Conservation (phyloP, 768 basidiomycete genomes). For the Cantharellus anzutake region DNA sequence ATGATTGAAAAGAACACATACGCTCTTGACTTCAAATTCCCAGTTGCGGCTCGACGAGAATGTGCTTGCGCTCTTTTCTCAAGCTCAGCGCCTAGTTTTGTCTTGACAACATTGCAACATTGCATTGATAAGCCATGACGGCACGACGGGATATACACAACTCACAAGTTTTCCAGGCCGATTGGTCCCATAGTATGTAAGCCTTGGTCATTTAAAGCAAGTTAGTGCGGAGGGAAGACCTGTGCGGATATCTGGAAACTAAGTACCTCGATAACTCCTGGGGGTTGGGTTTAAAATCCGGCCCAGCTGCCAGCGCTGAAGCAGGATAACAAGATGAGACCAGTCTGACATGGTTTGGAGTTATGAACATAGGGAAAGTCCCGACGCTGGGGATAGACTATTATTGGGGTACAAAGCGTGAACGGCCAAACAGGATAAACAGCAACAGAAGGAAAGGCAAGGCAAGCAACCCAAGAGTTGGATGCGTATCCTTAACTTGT, state of each 20-base stretch:
- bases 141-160: background rate
- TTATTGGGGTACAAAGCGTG: background rate
- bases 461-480: too few species aligned
- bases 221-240: constrained; percentile 41
- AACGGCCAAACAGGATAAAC: background rate
- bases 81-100: constrained; percentile 55
- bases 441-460: background rate
- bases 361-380: constrained; percentile 20
- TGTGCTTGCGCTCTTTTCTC: constrained; percentile 54
- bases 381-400: background rate
- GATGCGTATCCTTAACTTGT: too few species aligned
- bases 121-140: background rate
- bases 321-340: constrained; percentile 79
- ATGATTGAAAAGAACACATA: constrained; percentile 22
- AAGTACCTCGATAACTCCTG: constrained; percentile 53
- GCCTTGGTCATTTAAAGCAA: constrained; percentile 5
- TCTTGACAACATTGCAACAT: constrained; percentile 6
- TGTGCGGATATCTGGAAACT: constrained; percentile 26
- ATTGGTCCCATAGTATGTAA: constrained; percentile 73
- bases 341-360: constrained; percentile 67
- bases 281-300: constrained; percentile 61
- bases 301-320: constrained; percentile 49
- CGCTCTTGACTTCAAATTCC: constrained; percentile 65
- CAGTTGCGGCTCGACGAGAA: constrained; percentile 46
- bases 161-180: constrained; percentile 46